phyloP scores from a whole-genome alignment of 169 alveolate species.

The Cryptosporidium bovis region DNA sequence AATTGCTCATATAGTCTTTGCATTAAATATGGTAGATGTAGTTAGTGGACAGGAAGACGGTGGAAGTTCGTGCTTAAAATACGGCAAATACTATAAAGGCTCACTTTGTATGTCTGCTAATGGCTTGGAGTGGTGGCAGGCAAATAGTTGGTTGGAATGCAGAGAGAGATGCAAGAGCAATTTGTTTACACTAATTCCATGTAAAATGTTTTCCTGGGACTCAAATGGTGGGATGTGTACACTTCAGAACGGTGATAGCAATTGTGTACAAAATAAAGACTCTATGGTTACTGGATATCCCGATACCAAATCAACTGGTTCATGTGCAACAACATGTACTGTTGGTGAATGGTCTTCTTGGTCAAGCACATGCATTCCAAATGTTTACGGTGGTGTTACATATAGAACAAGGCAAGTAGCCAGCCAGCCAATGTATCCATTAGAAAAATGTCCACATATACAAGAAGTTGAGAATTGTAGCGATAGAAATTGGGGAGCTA shows the following conservation, averaged over 20 bases:
- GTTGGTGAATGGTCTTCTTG: constrained; percentile 47
- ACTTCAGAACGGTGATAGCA: constrained; percentile 48
- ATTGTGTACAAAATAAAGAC: neutral
- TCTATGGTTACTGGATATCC: constrained; percentile 11
- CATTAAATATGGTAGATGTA: no score
- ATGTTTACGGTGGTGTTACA: constrained; percentile 65
- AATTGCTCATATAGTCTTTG: no score
- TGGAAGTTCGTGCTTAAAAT: constrained; percentile 9
- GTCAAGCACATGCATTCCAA: constrained; percentile 65
- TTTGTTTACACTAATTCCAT: constrained; percentile 23
- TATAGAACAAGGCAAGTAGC: constrained; percentile 32
- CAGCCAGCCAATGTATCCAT: constrained; percentile 42
- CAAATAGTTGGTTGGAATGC: constrained; percentile 70
- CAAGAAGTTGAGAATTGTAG: constrained; percentile 66
- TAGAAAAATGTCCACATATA: constrained; percentile 59
- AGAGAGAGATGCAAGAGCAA: constrained; percentile 62
- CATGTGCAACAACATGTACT: constrained; percentile 68
- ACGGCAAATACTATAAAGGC: constrained; percentile 38
- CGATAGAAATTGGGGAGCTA: constrained; percentile 45
- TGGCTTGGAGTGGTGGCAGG: constrained; percentile 69
- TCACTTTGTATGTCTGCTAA: constrained; percentile 7
- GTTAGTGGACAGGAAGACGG: no score
- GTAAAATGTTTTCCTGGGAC: constrained; percentile 44
- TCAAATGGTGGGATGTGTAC: constrained; percentile 67
- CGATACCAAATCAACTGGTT: constrained; percentile 20